A percentile compares a stretch with the other conserved stretches of the same genome.
Conservation (phyloP, 352 stramenopile species). For the Pythium periplocum region DNA sequence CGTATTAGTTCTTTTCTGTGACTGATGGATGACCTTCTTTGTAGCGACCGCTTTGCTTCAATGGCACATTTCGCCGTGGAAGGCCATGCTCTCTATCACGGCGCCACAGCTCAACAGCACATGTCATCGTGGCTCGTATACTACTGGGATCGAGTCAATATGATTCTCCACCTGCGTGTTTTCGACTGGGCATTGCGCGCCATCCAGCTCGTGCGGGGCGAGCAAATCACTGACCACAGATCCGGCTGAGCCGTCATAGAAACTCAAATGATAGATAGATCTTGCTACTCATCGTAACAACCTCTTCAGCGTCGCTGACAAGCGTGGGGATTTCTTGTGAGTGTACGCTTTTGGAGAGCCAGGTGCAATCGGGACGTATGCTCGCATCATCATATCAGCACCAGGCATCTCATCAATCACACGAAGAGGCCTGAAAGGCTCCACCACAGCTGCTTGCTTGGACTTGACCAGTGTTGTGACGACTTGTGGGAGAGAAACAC, state of each 20-base stretch:
- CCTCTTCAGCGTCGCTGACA: conserved; percentile 18
- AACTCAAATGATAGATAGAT: too few species aligned
- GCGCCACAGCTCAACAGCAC: conserved; percentile 3
- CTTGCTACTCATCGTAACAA: conserved; percentile 13
- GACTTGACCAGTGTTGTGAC: too few species aligned
- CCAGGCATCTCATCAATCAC: too few species aligned
- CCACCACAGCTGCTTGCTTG: too few species aligned
- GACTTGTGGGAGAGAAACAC: too few species aligned
- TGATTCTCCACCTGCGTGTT: conserved; percentile 52
- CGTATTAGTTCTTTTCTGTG: too few species aligned
- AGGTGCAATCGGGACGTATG: too few species aligned
- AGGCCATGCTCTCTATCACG: conserved; percentile 50
- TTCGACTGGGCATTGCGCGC: conserved; percentile 48
- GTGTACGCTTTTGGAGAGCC: too few species aligned
- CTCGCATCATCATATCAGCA: too few species aligned
- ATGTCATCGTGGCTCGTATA: conserved; percentile 22
- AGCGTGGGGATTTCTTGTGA: conserved; percentile 15
- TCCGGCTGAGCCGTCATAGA: conserved; percentile 18
- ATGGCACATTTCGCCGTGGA: conserved; percentile 71
- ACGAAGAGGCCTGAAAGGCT: too few species aligned
- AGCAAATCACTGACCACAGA: conserved; percentile 8
- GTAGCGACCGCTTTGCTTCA: conserved; percentile 66
- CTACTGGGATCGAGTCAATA: conserved; percentile 63
- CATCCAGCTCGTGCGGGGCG: conserved; percentile 31
- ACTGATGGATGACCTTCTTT: conserved; percentile 2